Evolutionary conservation across 495 filamentous ascomycete genomes (phyloP).

Genomic region (Friedmanniomyces endolithicus): DNA sequence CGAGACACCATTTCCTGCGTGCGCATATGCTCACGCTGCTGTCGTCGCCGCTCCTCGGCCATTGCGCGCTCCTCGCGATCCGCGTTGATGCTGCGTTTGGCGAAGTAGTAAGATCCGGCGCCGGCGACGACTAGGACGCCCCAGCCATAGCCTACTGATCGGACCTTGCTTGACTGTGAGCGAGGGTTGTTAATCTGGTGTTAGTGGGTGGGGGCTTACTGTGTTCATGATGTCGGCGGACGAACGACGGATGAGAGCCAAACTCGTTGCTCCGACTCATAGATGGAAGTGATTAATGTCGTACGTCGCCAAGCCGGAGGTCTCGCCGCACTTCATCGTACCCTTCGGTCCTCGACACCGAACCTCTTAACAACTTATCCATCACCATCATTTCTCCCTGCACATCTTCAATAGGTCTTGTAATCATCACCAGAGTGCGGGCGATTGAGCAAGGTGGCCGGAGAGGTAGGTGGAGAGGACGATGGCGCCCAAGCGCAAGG

Average conservation of each 20-base stretch:
- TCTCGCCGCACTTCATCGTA: background rate
- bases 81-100: constrained; percentile 84
- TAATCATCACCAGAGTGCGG: background rate
- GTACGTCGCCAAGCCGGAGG: background rate
- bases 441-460: background rate
- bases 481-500: constrained; percentile 24
- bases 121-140: constrained; percentile 72
- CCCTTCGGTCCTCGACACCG: too few relatives aligned
- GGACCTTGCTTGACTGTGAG: constrained; percentile 4
- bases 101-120: constrained; percentile 90
- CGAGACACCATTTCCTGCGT: constrained; percentile 7
- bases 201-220: constrained; percentile 7
- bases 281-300: too few relatives aligned
- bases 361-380: too few relatives aligned
- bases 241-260: too few relatives aligned
- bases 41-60: constrained; percentile 34
- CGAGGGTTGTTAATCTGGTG: background rate
- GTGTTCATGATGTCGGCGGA: constrained; percentile 25
- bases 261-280: too few relatives aligned
- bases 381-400: background rate
- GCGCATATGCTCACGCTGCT: constrained; percentile 11
- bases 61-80: constrained; percentile 63
- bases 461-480: background rate
- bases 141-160: constrained; percentile 50
- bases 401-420: background rate